These are phyloP conservation scores for Fusarium chuoi DNA, from an alignment of 2,329 filamentous ascomycete genomes.

Conservation along the genomic window DNA sequence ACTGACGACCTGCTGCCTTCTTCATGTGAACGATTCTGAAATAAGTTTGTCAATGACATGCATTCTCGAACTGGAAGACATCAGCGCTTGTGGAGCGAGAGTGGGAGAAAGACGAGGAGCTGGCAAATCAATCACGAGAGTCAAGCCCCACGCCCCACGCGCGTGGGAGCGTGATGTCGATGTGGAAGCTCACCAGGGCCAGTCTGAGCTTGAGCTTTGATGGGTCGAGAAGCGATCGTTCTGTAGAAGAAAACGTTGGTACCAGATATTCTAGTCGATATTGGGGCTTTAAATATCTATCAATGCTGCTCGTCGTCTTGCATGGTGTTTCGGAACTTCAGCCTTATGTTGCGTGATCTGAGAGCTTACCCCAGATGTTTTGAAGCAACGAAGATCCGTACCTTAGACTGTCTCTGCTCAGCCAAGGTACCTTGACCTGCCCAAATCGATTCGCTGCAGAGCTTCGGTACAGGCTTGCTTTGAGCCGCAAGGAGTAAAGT, in stretches of 20 bases:
- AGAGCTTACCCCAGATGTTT: conserved; percentile 27
- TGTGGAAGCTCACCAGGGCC: conserved; percentile 38
- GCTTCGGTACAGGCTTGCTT: conserved; percentile 1
- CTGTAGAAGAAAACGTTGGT: not conserved
- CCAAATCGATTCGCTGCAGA: conserved; percentile 1
- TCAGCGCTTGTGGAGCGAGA: conserved; percentile 45
- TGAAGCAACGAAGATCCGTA: conserved; percentile 26
- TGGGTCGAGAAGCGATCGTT: conserved; percentile 1
- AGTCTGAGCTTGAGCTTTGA: conserved; percentile 19
- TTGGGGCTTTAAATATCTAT: conserved; percentile 20
- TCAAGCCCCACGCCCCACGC: conserved; percentile 44
- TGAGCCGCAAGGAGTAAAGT: conserved; percentile 4
- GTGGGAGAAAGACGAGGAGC: conserved; percentile 39
- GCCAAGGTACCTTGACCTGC: not conserved
- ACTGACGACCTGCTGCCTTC: conserved; percentile 30
- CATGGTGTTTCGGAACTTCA: conserved; percentile 27
- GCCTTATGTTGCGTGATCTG: conserved; percentile 37
- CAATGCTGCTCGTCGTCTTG: conserved; percentile 13
- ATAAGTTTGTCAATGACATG: conserved; percentile 46
- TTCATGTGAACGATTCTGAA: conserved; percentile 40
- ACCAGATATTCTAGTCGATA: not conserved
- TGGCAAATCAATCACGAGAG: conserved; percentile 42
- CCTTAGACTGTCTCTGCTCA: conserved; percentile 10
- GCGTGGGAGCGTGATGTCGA: conserved; percentile 39
- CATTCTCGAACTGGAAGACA: conserved; percentile 34